Evolutionary conservation across 1,284 basidiomycete genomes (phyloP).

Genomic region (Pseudomicrostroma phylloplanum): DNA sequence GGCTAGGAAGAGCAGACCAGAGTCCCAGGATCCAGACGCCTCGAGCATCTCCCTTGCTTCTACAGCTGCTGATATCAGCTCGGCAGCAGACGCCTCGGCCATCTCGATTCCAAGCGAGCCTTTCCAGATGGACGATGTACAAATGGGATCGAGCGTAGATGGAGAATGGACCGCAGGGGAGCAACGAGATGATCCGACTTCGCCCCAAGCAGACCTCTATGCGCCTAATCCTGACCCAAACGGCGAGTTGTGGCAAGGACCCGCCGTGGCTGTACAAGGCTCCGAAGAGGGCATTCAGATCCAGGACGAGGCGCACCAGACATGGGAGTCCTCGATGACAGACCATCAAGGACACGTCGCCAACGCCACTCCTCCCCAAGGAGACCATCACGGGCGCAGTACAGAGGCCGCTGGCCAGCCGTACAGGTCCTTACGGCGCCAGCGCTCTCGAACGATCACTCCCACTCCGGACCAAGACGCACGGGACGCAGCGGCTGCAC

Average conservation of each 20-base stretch:
- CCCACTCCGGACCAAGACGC: background rate
- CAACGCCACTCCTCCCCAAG: background rate
- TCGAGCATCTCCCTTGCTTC: background rate
- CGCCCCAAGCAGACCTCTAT: background rate
- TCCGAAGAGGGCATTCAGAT: background rate
- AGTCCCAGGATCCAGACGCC: too few species aligned
- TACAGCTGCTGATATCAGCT: background rate
- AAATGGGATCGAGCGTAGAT: background rate
- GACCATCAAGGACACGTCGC: background rate
- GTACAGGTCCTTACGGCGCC: background rate
- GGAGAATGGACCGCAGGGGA: background rate
- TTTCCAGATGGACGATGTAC: too few species aligned
- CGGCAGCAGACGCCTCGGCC: background rate
- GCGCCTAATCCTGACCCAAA: conserved; percentile 36
- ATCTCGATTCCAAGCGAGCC: background rate
- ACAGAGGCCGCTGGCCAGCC: background rate
- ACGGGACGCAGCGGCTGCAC: background rate
- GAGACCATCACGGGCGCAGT: background rate
- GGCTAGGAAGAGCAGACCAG: background rate
- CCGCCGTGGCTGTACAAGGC: too few species aligned
- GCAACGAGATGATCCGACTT: background rate
- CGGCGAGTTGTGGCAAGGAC: conserved; percentile 25
- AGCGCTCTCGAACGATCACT: background rate
- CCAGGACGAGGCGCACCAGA: too few species aligned
- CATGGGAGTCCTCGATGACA: too few species aligned